phyloP scores from a whole-genome alignment of 140 eudicot genomes.

The Senecio squalidus region DNA sequence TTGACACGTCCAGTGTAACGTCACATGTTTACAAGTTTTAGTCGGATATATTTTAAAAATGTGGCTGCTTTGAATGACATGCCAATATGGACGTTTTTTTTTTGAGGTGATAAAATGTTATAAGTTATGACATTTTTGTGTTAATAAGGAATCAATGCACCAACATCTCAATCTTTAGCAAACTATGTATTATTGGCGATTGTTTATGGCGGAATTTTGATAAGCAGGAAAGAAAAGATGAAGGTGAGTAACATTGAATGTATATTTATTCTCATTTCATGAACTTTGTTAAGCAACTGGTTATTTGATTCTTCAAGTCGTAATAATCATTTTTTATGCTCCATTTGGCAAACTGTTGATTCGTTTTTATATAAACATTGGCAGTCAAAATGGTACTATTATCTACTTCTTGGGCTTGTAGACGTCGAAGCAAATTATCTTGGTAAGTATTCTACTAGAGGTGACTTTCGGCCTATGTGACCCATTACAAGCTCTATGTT shows the following conservation, averaged over 20 bases:
- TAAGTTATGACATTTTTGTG: slow-evolving; percentile 15
- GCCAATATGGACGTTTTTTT: too few relatives aligned
- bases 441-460: slow-evolving; percentile 35
- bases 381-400: slow-evolving; percentile 92
- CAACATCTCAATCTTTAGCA: slow-evolving; percentile 83
- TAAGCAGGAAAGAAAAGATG: slow-evolving; percentile 44
- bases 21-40: neutral
- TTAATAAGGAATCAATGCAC: slow-evolving; percentile 72
- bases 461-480: neutral
- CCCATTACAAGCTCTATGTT: too few relatives aligned
- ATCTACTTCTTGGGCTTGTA: slow-evolving; percentile 71
- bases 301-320: too few relatives aligned
- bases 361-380: slow-evolving; percentile 11
- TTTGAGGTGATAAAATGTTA: slow-evolving; percentile 2
- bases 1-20: neutral
- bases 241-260: slow-evolving; percentile 49
- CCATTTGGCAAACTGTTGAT: too few relatives aligned
- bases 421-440: slow-evolving; percentile 95
- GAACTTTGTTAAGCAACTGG: too few relatives aligned
- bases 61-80: too few relatives aligned
- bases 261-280: neutral
- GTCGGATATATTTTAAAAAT: neutral
- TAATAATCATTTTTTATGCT: too few relatives aligned
- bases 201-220: slow-evolving; percentile 57
- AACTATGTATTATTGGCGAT: slow-evolving; percentile 77